These are phyloP conservation scores for Beauveria sp. DNA, from an alignment of 2,329 filamentous ascomycete genomes.

Conservation along the genomic window DNA sequence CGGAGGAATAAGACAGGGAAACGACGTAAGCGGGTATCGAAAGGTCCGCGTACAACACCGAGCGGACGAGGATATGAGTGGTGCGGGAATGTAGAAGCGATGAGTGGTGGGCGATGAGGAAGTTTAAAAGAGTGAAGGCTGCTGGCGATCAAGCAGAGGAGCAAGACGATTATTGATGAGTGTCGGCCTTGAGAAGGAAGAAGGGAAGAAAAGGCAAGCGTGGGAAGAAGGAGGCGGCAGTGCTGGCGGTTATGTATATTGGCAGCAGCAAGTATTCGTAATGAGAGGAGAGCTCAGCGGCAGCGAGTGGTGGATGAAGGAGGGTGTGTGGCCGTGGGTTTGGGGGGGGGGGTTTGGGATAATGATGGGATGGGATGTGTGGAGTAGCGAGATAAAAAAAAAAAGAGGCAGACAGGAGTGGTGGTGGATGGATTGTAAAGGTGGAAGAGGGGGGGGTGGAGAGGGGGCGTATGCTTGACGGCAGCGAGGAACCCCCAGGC, in stretches of 20 bases:
- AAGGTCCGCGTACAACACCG: background rate
- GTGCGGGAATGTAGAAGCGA: background rate
- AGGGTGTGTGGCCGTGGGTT: background rate
- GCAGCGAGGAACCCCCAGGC: background rate
- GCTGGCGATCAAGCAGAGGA: background rate
- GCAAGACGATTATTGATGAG: background rate
- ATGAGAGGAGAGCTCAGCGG: background rate
- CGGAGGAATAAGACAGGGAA: background rate
- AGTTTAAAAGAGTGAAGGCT: constrained; percentile 4
- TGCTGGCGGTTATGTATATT: constrained; percentile 36
- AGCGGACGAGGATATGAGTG: background rate
- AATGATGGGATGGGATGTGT: constrained; percentile 3
- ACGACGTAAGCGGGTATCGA: background rate
- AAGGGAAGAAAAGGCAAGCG: background rate
- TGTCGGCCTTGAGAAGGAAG: constrained; percentile 10
- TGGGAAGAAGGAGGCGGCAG: constrained; percentile 21
- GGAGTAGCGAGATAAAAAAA: background rate
- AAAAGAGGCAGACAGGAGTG: background rate
- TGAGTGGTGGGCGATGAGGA: background rate
- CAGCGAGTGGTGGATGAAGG: background rate
- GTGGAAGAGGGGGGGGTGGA: background rate
- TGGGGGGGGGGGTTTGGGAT: background rate
- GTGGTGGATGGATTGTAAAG: background rate
- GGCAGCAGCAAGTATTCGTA: background rate
- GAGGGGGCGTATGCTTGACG: background rate